Conservation (phyloP, 176 grass and related monocot species). For the Paspalum vaginatum region DNA sequence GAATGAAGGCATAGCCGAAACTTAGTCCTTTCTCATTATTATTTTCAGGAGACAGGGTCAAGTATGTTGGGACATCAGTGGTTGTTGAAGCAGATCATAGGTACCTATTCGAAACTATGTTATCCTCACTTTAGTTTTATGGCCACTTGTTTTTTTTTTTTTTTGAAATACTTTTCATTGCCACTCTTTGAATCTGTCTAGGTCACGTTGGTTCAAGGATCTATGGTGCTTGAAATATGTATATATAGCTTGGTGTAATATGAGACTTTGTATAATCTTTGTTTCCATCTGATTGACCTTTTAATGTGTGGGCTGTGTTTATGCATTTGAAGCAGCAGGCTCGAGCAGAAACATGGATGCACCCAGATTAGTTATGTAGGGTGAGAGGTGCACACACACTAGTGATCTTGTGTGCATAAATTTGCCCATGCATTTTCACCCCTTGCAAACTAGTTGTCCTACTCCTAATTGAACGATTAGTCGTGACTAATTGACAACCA, state of each 20-base stretch:
- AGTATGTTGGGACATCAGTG: constrained; percentile 70
- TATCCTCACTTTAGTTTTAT: constrained; percentile 31
- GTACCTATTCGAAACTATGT: constrained; percentile 41
- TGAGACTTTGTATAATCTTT: constrained; percentile 7
- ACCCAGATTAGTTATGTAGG: constrained; percentile 1
- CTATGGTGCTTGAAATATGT: constrained; percentile 16
- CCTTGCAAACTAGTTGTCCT: too few species aligned
- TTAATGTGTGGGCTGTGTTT: constrained; percentile 17
- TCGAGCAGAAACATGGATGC: constrained; percentile 16
- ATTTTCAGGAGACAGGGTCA: constrained; percentile 85
- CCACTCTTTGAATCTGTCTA: constrained; percentile 19
- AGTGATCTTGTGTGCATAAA: constrained; percentile 13
- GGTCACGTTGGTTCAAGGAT: neutral
- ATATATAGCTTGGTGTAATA: neutral
- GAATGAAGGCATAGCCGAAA: neutral
- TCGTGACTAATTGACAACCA: too few species aligned
- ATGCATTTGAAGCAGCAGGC: constrained; percentile 31
- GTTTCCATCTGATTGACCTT: constrained; percentile 24
- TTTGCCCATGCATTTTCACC: neutral
- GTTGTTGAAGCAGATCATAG: constrained; percentile 65
- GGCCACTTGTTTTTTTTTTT: neutral
- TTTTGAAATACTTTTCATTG: constrained; percentile 15
- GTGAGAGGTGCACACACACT: constrained; percentile 18
- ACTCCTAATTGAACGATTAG: too few species aligned
- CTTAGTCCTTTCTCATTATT: constrained; percentile 38